Evolutionary conservation across 208 protist genomes (phyloP), one percentile per base, ranked within the genome.

Genomic region (Trypanosoma theileri): DNA sequence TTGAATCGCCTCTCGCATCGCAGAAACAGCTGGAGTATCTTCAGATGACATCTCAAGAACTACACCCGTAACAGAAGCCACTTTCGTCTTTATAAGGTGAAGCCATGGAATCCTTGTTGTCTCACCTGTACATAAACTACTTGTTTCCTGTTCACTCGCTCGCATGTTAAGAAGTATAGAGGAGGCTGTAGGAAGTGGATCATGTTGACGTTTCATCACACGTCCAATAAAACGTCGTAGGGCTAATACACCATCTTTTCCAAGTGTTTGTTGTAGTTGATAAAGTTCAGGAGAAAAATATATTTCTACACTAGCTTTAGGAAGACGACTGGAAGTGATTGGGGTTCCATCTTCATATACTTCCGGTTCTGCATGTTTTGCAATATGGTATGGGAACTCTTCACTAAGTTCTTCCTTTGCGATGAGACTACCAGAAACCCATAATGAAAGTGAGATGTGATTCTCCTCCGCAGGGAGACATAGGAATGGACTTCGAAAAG

Each of bases 251-350:
- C 89, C 89, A 57, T 80, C 73, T 11, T 69, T 63, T 44, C 89
- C 89, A 56, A 92, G 46, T 0, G 75, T 66, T 24, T 86, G 72
- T 22, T 88, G 64, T 40, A 93, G 69, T 54, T 89, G 73, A 61
- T 89, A 93, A 19, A 95, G 68, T 46, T 95, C 86, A 0, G 86
- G 66, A 1, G 86, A 95, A 57, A 95, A 95, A 72, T 95, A 95
- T 26, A 95, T 79, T 62, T 95, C 83, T 19, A 95, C 78, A 21
- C 77, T 73, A 3, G 81, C 84, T n/a, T 64, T 71, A 4, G 89
- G 89, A 52, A 89, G 45, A 4, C 78, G 69, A 62, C 72, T 71
- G 0, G 66, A 22, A 44, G 48, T n/a, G 35, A 40, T 19, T 50
- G 26, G 21, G 40, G 44, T 56, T n/a, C 31, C 65, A 61, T 65